Evolutionary conservation across 2,329 filamentous ascomycete species (phyloP), one percentile per base, ranked within the genome.

Genomic region (Exophiala bonariae): DNA sequence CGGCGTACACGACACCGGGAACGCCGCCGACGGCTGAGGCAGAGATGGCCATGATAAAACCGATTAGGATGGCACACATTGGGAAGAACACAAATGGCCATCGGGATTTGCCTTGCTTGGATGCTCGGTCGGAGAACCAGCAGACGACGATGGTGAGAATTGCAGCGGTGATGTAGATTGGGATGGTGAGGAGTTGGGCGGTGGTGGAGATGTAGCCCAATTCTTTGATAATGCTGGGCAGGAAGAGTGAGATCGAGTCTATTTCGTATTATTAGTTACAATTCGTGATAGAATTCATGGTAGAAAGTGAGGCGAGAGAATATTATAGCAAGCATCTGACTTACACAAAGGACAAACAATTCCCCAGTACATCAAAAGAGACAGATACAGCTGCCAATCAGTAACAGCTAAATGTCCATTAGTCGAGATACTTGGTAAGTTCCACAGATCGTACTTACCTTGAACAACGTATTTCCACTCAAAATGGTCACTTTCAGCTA

Each of bases 1-100:
- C 73, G 18, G 71, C 71, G 49, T 77, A 77, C 3, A 72, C 66
- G 0, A 73, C 66, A 1, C 69, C 71, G 0, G 69, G 68, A 1
- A 71, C 57, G 2, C 63, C 57, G 20, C 62, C 60, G 1, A 59
- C 59, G 2, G 52, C 51, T 4, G 62, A 63, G 10, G 61, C 59
- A 10, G 64, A 63, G 13, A 75, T 59, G 30, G 66, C 65, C 71
- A 82, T 78, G 19, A 78, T 68, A 48, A 81, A 84, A 0, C 82
- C 82, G 2, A 80, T 65, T 2, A 78, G 65, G 63, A 82, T 81
- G 42, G 76, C 57, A 14, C 68, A 63, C 58, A 83, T 70, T 61
- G 75, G 76, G 11, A 68, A 64, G 10, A 83, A 63, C 39, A 85
- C 74, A 49, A 81, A 84, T 0, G 79, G 79, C n/a, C 66, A 70